Percentiles rank a stretch among this genome's conserved stretches.
Conservation (phyloP, 768 basidiomycete genomes). For the Pleurotus cornucopiae region DNA sequence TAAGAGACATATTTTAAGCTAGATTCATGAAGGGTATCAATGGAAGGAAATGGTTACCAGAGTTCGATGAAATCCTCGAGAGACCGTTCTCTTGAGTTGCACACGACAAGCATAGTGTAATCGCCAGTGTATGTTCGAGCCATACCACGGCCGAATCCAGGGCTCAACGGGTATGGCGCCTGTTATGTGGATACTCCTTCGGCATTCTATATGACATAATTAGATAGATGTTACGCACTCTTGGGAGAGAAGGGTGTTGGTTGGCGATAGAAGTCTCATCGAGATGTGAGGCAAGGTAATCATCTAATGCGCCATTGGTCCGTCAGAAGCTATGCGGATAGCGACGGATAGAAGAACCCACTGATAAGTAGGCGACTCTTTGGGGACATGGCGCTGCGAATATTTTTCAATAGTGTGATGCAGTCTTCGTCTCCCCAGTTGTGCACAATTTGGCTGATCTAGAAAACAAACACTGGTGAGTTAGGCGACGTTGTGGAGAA, state of each 20-base stretch:
- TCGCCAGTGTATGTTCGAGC: not conserved
- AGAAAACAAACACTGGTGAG: not conserved
- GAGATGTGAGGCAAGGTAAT: not conserved
- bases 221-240: not conserved
- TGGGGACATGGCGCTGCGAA: slow-evolving; percentile 22
- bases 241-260: not conserved
- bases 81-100: not conserved
- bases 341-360: slow-evolving; percentile 11
- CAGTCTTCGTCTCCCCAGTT: slow-evolving; percentile 32
- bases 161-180: not conserved
- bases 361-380: slow-evolving; percentile 28
- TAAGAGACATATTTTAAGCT: not conserved
- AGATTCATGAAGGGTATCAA: not conserved
- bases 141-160: not conserved
- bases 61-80: not conserved
- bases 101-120: not conserved
- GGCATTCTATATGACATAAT: not conserved
- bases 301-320: not conserved
- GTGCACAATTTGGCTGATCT: slow-evolving; percentile 21
- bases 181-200: not conserved
- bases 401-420: slow-evolving; percentile 22
- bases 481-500: not conserved
- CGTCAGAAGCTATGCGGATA: not conserved
- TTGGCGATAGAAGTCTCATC: not conserved
- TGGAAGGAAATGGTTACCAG: not conserved